Evolutionary conservation across 108 stramenopile species (phyloP), one percentile per base, ranked within the genome.

Genomic region (Pseudonitzschia delicatissima): DNA sequence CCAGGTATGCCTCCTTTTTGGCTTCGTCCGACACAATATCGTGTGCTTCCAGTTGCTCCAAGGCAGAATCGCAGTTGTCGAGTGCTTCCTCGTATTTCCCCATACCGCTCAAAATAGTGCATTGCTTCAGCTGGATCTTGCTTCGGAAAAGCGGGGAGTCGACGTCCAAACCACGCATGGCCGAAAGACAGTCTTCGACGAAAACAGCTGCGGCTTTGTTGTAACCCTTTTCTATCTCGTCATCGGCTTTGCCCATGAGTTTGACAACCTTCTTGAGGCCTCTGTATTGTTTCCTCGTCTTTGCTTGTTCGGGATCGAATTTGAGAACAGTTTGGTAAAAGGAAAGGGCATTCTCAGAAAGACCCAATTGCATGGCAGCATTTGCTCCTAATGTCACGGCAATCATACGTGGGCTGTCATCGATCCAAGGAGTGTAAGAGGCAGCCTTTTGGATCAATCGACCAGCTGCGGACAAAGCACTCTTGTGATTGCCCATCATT

Each of bases 291-390:
- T 77, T 80, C n/a, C 76, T 69, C 12, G 76, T 75, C 23, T 72
- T 65, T 9, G 73, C 68, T 44, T 83, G 78, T 53, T 83, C 82
- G 18, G 82, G 82, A 64, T 83, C 82, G 48, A 80, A 83, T 51
- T 83, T 83, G 27, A 83, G 66, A 11, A 83, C 82, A 26, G 76
- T 77, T 49, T 83, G 82, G 60, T 83, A 83, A 42, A 80, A 83
- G 17, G 76, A 77, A 12, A 83, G 18, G 5, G 82, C 82, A 64
- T 77, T 80, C 18, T 83, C 79, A 0, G 76, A 74, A 28, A 77
- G 64, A n/a, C 82, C 82, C 15, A 83, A 50, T 53, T 80, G 78
- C 82, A 83, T 83, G 3, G 82, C 82, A 0, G 82, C 76, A 64
- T 83, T 83, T 2, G 82, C 76, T 0, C 82, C 82, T 23, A 80